Evolutionary conservation across 306 rosid species (phyloP).

Genomic region (Pueraria montana): DNA sequence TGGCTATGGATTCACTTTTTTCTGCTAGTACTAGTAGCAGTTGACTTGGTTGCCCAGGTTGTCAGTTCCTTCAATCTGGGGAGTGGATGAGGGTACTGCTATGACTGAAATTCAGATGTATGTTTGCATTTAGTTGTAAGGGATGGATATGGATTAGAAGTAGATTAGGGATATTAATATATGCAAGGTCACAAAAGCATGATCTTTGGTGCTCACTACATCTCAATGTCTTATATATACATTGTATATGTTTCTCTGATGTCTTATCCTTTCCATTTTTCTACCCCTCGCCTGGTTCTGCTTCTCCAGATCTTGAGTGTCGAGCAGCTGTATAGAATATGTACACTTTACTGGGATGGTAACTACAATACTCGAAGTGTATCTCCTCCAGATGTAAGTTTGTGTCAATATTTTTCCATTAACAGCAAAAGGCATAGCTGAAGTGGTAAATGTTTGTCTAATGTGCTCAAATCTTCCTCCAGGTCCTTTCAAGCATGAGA

Average conservation of each 20-base stretch:
- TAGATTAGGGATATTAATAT: not conserved
- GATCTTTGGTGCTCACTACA: not conserved
- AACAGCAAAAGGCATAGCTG: constrained; percentile 10
- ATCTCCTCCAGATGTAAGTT: constrained; percentile 85
- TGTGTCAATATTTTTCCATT: constrained; percentile 3
- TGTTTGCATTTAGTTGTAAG: constrained; percentile 3
- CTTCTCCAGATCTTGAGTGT: constrained; percentile 82
- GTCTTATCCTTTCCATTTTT: constrained; percentile 21
- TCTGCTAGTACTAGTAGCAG: constrained; percentile 7
- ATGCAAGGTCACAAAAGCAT: constrained; percentile 6
- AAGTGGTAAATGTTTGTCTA: constrained; percentile 46
- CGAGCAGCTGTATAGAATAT: constrained; percentile 95
- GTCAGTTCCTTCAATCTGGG: not conserved
- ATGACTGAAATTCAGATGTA: not conserved
- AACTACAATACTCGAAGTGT: constrained; percentile 93
- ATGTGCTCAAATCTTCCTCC: constrained; percentile 43
- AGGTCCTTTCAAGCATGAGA: constrained; percentile 91
- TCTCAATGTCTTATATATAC: not conserved
- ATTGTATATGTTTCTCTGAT: constrained; percentile 11
- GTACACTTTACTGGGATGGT: constrained; percentile 92
- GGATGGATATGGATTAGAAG: constrained; percentile 1
- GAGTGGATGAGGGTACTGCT: not conserved
- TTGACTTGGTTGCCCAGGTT: constrained; percentile 5
- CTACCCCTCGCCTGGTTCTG: constrained; percentile 32
- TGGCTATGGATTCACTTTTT: not conserved